These are phyloP conservation scores for Cyclotella cryptica DNA, from an alignment of 108 stramenopile species.

Conservation along the genomic window DNA sequence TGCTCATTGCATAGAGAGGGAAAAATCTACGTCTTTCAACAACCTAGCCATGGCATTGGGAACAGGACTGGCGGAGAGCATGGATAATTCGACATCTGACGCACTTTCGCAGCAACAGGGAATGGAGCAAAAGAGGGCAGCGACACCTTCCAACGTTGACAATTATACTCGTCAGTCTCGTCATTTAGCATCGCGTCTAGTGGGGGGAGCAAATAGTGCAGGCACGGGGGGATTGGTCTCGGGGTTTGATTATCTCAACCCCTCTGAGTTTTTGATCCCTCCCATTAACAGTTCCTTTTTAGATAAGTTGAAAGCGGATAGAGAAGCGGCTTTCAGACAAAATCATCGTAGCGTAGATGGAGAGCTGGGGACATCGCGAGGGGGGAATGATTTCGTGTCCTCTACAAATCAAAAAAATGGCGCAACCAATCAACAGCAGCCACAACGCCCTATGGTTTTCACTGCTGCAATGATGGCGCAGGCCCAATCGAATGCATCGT, in stretches of 20 bases:
- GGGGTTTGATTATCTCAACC: constrained; percentile 32
- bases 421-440: background rate
- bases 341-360: background rate
- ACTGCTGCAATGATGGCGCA: constrained; percentile 8
- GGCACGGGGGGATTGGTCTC: constrained; percentile 4
- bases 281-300: constrained; percentile 13
- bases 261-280: constrained; percentile 21
- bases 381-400: background rate
- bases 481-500: background rate
- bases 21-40: constrained; percentile 66
- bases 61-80: constrained; percentile 81
- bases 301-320: constrained; percentile 24
- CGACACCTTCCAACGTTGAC: constrained; percentile 39
- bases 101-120: background rate
- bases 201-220: constrained; percentile 19
- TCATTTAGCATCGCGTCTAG: constrained; percentile 65
- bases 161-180: constrained; percentile 78
- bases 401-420: background rate
- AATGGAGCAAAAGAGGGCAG: background rate
- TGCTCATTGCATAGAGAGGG: background rate
- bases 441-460: background rate
- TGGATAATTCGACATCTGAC: constrained; percentile 69
- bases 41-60: constrained; percentile 80
- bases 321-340: background rate
- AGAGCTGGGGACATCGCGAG: background rate